Evolutionary conservation across 805 yeast genomes (phyloP).

Genomic region (Naumovozyma castellii): DNA sequence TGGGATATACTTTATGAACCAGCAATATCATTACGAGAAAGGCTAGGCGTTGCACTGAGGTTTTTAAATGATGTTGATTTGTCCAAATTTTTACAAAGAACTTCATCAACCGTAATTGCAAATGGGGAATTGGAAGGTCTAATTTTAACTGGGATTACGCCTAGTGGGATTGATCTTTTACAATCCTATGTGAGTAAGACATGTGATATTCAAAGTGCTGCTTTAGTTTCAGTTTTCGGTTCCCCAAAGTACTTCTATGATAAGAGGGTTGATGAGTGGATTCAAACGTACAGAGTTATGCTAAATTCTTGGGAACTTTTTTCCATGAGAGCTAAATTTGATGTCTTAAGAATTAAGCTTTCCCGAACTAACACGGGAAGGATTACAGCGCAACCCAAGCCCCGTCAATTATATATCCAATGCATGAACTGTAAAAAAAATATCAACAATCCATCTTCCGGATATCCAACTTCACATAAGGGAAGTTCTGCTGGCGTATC

Average conservation of each 20-base stretch:
- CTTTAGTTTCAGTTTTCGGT: constrained; percentile 69
- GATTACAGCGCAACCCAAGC: constrained; percentile 40
- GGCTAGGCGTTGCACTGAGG: constrained; percentile 83
- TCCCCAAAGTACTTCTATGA: constrained; percentile 77
- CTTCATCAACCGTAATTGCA: constrained; percentile 60
- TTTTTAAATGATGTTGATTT: constrained; percentile 75
- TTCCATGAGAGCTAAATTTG: constrained; percentile 72
- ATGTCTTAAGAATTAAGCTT: constrained; percentile 62
- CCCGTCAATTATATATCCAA: constrained; percentile 71
- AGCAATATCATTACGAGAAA: constrained; percentile 76
- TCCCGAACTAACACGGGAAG: constrained; percentile 44
- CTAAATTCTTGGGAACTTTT: constrained; percentile 77
- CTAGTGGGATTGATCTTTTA: constrained; percentile 66
- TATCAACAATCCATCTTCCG: constrained; percentile 32
- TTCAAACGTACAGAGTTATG: constrained; percentile 53
- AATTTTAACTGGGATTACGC: constrained; percentile 85
- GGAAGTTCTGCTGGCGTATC: background rate
- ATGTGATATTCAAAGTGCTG: constrained; percentile 86
- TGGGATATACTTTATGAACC: constrained; percentile 89
- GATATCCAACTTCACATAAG: background rate
- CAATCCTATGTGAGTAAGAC: constrained; percentile 85
- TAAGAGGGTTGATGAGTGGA: constrained; percentile 68
- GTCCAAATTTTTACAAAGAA: constrained; percentile 55
- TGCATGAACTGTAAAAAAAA: constrained; percentile 77
- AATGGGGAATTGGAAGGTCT: constrained; percentile 88